Percentiles rank a stretch among this genome's conserved stretches.
These are phyloP conservation scores for Pleurotus ostreatus DNA, from an alignment of 768 basidiomycete genomes.

Conservation along the genomic window DNA sequence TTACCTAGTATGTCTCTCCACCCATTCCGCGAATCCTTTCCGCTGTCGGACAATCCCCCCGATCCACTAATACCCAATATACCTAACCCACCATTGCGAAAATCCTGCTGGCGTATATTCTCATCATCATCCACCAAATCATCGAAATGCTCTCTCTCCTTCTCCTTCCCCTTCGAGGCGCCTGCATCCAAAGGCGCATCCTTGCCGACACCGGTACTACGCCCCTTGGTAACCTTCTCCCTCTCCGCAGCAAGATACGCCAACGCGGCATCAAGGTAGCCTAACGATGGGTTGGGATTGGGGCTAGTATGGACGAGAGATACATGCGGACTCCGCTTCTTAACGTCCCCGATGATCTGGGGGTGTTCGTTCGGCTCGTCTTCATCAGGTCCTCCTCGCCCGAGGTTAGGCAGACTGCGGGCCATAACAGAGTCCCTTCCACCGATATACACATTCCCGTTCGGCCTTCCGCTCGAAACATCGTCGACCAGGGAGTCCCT, in stretches of 20 bases:
- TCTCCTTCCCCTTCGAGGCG: neutral
- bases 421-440: conserved; percentile 5
- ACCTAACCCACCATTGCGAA: conserved; percentile 5
- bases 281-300: conserved; percentile 58
- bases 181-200: conserved; percentile 20
- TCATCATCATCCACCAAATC: neutral
- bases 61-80: neutral
- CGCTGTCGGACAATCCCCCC: neutral
- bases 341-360: neutral
- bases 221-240: conserved; percentile 49
- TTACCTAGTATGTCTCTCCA: conserved; percentile 37
- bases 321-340: no score
- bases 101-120: conserved; percentile 1
- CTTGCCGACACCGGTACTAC: conserved; percentile 20
- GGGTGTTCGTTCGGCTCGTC: neutral
- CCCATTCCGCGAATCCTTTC: neutral
- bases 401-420: conserved; percentile 3
- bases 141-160: neutral
- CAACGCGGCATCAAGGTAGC: conserved; percentile 68
- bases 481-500: neutral
- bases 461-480: neutral
- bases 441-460: neutral
- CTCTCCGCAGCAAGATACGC: conserved; percentile 75
- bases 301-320: neutral
- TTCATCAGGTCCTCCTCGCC: neutral